phyloP scores from a whole-genome alignment of 78 protist genomes.

The Tieghemostelium lacteum region DNA sequence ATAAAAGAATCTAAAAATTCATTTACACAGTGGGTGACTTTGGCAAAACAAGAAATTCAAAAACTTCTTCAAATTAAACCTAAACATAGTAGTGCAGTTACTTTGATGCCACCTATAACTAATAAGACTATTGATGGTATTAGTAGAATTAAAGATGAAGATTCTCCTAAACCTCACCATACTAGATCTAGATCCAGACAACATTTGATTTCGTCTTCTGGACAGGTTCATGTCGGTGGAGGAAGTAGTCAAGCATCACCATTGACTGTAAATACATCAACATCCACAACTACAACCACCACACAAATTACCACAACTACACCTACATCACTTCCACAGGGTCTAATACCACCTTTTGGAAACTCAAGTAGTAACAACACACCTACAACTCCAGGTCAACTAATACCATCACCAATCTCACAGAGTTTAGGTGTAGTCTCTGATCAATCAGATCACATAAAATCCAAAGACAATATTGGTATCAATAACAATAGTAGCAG shows the following conservation, averaged over 20 bases:
- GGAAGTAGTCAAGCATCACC: neutral
- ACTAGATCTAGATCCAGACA: slow-evolving; percentile 50
- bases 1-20: slow-evolving; percentile 77
- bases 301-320: neutral
- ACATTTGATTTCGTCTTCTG: slow-evolving; percentile 31
- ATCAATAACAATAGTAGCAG: neutral
- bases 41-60: slow-evolving; percentile 77
- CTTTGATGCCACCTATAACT: slow-evolving; percentile 1
- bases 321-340: neutral
- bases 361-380: neutral
- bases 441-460: neutral
- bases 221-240: slow-evolving; percentile 5
- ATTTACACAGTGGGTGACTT: slow-evolving; percentile 46
- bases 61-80: slow-evolving; percentile 44
- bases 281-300: neutral
- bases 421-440: too few relatives aligned
- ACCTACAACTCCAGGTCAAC: neutral
- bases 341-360: neutral
- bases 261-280: neutral
- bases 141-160: slow-evolving; percentile 13
- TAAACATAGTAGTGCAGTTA: neutral
- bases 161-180: slow-evolving; percentile 72
- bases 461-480: neutral
- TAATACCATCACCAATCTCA: neutral
- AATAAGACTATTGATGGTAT: neutral